These are phyloP conservation scores for Exophiala xenobiotica DNA, from an alignment of 2,329 filamentous ascomycete species.

Conservation along the genomic window DNA sequence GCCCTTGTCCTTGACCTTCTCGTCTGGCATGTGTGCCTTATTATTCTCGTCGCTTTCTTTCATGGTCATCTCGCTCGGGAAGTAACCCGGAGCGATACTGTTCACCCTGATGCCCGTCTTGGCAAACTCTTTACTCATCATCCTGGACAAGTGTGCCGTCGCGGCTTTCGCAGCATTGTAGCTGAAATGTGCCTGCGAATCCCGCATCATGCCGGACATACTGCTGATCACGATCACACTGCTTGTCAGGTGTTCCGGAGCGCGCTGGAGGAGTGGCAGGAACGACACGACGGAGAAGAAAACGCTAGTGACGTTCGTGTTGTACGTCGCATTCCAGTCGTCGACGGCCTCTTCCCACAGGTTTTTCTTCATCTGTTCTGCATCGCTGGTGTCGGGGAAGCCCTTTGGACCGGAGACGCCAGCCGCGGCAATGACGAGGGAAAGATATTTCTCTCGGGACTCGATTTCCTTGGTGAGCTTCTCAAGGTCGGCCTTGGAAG, in stretches of 20 bases:
- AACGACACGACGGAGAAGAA: slow-evolving; percentile 72
- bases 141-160: slow-evolving; percentile 61
- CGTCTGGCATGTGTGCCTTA: slow-evolving; percentile 51
- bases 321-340: slow-evolving; percentile 66
- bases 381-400: slow-evolving; percentile 52
- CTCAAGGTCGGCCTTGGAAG: slow-evolving; percentile 59
- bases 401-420: slow-evolving; percentile 66
- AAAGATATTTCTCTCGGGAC: slow-evolving; percentile 61
- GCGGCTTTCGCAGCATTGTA: slow-evolving; percentile 74
- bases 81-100: slow-evolving; percentile 68
- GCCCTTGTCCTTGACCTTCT: slow-evolving; percentile 36
- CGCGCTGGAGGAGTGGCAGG: slow-evolving; percentile 64
- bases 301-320: slow-evolving; percentile 68
- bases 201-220: slow-evolving; percentile 69
- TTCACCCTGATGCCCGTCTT: slow-evolving; percentile 69
- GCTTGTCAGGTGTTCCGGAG: slow-evolving; percentile 44
- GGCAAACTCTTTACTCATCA: slow-evolving; percentile 68
- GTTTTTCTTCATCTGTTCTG: slow-evolving; percentile 54
- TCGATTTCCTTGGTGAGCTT: slow-evolving; percentile 56
- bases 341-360: slow-evolving; percentile 65
- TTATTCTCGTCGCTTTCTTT: slow-evolving; percentile 55
- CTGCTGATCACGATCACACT: slow-evolving; percentile 63
- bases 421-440: slow-evolving; percentile 64
- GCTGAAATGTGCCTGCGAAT: slow-evolving; percentile 68
- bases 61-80: slow-evolving; percentile 63